Conservation (phyloP, 2,329 filamentous ascomycete genomes). For the Cladophialophora chaetospira region DNA sequence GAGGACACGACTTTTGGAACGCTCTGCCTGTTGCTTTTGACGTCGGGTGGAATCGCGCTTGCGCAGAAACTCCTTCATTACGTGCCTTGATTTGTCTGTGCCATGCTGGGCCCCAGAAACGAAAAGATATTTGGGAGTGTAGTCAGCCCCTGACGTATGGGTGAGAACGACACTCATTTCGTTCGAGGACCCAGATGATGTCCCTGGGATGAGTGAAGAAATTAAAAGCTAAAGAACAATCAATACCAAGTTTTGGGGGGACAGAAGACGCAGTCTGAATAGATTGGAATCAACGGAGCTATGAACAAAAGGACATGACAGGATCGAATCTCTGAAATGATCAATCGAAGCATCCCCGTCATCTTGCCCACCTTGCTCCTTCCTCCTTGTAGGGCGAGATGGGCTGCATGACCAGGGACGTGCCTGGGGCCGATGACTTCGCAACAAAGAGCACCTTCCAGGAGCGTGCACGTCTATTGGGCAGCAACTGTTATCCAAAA, state of each 20-base stretch:
- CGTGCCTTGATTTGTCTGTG: conserved; percentile 16
- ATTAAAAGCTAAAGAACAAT: not conserved
- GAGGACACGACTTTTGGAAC: conserved; percentile 20
- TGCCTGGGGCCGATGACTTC: conserved; percentile 5
- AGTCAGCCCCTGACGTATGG: conserved; percentile 7
- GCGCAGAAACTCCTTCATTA: conserved; percentile 23
- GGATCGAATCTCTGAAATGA: not conserved
- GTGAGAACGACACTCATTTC: conserved; percentile 16
- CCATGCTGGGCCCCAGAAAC: conserved; percentile 16
- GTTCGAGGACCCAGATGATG: not conserved
- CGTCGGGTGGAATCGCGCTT: conserved; percentile 19
- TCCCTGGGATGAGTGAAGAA: not conserved
- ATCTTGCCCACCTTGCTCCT: conserved; percentile 4
- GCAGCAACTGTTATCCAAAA: conserved; percentile 11
- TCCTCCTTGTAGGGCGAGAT: conserved; percentile 10
- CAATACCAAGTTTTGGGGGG: not conserved
- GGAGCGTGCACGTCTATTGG: not conserved
- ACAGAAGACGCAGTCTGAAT: conserved; percentile 1
- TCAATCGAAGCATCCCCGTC: conserved; percentile 2
- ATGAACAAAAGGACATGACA: not conserved
- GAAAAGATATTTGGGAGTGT: conserved; percentile 20
- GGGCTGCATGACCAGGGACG: conserved; percentile 5
- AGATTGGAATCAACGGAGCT: conserved; percentile 8
- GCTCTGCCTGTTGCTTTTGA: conserved; percentile 17
- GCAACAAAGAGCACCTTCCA: not conserved